Evolutionary conservation across 805 yeast species (phyloP).

Genomic region (Tetrapisispora arboricola): DNA sequence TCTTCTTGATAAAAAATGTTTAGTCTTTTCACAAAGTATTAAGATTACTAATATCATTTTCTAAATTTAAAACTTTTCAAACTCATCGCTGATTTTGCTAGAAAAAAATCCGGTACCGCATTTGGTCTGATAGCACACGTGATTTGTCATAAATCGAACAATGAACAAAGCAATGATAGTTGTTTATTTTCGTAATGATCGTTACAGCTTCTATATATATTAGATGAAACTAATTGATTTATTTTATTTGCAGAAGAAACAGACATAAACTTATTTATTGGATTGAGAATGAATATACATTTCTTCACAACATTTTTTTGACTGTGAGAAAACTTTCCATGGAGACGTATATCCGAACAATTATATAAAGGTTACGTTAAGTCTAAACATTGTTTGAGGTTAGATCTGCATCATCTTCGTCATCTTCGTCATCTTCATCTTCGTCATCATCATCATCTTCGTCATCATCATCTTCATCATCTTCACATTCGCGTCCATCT

Average conservation of each 20-base stretch:
- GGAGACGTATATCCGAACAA: too few species aligned
- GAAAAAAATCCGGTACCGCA: background rate
- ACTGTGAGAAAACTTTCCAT: too few species aligned
- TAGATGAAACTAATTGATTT: too few species aligned
- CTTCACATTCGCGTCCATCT: conserved; percentile 21
- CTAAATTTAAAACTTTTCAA: background rate
- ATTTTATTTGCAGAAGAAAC: too few species aligned
- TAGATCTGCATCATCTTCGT: conserved; percentile 31
- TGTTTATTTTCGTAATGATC: too few species aligned
- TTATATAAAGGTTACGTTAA: too few species aligned
- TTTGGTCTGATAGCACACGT: background rate
- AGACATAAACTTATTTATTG: too few species aligned
- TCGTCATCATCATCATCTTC: conserved; percentile 16
- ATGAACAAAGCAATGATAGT: too few species aligned
- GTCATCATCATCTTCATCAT: conserved; percentile 12
- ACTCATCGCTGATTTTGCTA: background rate
- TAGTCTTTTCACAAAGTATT: background rate
- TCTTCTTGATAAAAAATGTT: background rate
- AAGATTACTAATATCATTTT: background rate
- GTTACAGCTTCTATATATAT: too few species aligned
- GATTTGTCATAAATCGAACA: too few species aligned
- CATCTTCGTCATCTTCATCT: background rate
- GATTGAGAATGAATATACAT: background rate
- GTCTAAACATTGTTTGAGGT: too few species aligned
- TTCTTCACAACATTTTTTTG: too few species aligned